A percentile compares a stretch with the other conserved stretches of the same genome.
phyloP scores from a whole-genome alignment of 352 stramenopile species.

The Phytophthora tubulina region DNA sequence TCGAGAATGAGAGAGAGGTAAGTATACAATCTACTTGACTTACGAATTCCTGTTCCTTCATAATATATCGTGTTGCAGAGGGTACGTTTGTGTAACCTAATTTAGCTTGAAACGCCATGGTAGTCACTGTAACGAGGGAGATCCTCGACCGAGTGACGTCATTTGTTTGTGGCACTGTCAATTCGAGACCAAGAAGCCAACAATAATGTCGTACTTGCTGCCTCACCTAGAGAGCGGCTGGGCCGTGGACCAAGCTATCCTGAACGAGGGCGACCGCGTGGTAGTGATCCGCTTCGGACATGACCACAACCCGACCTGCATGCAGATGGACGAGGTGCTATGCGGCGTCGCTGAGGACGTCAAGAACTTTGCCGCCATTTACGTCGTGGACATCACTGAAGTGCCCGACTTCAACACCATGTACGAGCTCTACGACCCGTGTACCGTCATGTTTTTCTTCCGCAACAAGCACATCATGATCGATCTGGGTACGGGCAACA shows the following conservation, averaged over 20 bases:
- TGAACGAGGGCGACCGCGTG: conserved; percentile 98
- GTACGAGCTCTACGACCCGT: conserved; percentile 99
- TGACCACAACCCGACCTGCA: conserved; percentile 97
- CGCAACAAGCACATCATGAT: conserved; percentile 99
- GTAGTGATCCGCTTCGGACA: conserved; percentile 99
- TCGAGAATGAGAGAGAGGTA: not conserved
- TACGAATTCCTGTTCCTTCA: not conserved
- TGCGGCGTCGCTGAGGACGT: conserved; percentile 97
- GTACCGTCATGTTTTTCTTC: conserved; percentile 99
- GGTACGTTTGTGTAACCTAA: not conserved
- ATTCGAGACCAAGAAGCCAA: conserved; percentile 15
- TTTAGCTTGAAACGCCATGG: conserved; percentile 10
- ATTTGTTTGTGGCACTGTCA: conserved; percentile 1
- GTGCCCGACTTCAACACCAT: conserved; percentile 99
- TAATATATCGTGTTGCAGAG: not conserved
- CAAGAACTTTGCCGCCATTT: conserved; percentile 99
- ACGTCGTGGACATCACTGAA: conserved; percentile 94
- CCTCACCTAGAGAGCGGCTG: conserved; percentile 97
- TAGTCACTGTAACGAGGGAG: not conserved
- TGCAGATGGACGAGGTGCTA: conserved; percentile 99
- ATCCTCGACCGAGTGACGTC: conserved; percentile 21
- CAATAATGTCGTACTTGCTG: conserved; percentile 97
- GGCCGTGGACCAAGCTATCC: conserved; percentile 99
- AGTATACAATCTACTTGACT: not conserved
- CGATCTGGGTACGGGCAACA: conserved; percentile 99